A percentile compares a stretch with the other conserved stretches of the same genome.
These are phyloP conservation scores for Nemania serpens DNA, from an alignment of 2,329 filamentous ascomycete genomes.

Conservation along the genomic window DNA sequence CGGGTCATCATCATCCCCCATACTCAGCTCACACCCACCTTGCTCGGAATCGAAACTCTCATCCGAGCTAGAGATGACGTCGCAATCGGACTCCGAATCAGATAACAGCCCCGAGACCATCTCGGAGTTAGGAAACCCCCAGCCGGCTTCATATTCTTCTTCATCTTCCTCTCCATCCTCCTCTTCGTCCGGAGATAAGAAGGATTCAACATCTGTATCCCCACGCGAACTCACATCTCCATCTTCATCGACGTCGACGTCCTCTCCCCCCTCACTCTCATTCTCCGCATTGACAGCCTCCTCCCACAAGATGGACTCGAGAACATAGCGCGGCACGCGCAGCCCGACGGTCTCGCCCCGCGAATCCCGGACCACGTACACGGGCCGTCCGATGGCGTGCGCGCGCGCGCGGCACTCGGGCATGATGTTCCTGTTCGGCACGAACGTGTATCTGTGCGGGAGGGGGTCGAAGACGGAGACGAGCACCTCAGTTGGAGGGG, in stretches of 20 bases:
- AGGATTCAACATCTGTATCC: no score
- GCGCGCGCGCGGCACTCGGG: conserved; percentile 47
- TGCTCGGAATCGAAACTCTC: no score
- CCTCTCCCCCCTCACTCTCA: conserved; percentile 35
- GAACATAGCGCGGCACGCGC: conserved; percentile 45
- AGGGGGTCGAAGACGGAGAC: conserved; percentile 39
- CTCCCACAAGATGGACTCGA: conserved; percentile 34
- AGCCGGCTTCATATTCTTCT: no score
- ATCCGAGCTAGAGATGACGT: no score
- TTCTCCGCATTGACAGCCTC: no score
- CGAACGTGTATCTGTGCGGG: conserved; percentile 48
- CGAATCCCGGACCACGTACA: conserved; percentile 45
- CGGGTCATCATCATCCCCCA: no score
- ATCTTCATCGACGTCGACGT: conserved; percentile 30
- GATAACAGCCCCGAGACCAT: no score
- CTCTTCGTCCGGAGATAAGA: no score
- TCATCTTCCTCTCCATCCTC: no score
- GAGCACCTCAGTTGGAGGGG: neutral
- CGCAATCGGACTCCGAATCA: neutral
- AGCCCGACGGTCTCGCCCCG: conserved; percentile 42
- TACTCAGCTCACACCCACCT: neutral
- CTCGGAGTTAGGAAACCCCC: no score
- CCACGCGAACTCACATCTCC: neutral
- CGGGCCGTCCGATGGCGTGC: conserved; percentile 36
- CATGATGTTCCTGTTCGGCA: conserved; percentile 49